Conservation (phyloP, 768 basidiomycete species). For the Collybia sp. region DNA sequence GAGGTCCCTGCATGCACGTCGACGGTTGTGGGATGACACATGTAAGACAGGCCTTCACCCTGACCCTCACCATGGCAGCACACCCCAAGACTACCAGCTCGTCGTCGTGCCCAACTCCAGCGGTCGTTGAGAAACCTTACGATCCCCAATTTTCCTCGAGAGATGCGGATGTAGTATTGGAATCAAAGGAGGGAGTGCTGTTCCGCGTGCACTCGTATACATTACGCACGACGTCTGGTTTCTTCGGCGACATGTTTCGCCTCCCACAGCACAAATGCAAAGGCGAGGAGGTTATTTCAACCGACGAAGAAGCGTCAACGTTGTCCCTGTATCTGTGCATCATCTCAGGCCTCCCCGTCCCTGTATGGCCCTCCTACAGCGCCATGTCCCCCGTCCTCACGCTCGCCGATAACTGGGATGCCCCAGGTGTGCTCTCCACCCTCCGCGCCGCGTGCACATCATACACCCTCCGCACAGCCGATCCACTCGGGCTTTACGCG, state of each 20-base stretch:
- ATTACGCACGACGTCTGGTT: constrained; percentile 52
- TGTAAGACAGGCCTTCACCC: too few species aligned
- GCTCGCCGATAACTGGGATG: constrained; percentile 70
- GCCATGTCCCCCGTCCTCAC: constrained; percentile 48
- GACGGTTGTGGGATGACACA: too few species aligned
- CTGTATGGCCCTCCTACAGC: constrained; percentile 44
- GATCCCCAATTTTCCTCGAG: constrained; percentile 24
- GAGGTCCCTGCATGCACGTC: too few species aligned
- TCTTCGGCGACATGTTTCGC: constrained; percentile 58
- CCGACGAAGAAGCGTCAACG: constrained; percentile 37
- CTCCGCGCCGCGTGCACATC: constrained; percentile 49
- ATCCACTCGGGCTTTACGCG: constrained; percentile 48
- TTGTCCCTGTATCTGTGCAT: constrained; percentile 55
- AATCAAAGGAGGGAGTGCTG: constrained; percentile 40
- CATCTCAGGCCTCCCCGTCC: constrained; percentile 49
- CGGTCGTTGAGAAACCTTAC: too few species aligned
- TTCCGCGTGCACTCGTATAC: constrained; percentile 56
- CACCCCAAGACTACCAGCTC: too few species aligned
- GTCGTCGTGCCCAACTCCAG: too few species aligned
- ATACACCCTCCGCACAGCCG: constrained; percentile 36
- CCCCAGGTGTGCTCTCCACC: constrained; percentile 52
- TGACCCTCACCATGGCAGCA: too few species aligned
- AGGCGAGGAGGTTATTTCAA: constrained; percentile 21
- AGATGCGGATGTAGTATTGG: constrained; percentile 31
- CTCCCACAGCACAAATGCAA: constrained; percentile 36